Conservation (phyloP, 768 basidiomycete genomes). For the Pleurotus ostreatus region DNA sequence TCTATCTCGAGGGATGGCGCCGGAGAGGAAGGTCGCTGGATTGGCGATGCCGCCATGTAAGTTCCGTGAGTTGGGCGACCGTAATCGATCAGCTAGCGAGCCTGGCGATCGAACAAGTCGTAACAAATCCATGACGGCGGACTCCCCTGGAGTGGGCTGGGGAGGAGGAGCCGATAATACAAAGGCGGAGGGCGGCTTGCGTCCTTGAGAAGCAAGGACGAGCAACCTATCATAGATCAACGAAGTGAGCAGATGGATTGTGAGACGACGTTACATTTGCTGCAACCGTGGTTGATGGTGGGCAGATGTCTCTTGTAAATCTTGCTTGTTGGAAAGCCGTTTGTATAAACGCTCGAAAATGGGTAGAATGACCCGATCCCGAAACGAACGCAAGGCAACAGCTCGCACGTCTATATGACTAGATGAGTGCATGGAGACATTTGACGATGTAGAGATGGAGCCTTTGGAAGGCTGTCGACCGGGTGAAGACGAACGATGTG, state of each 20-base stretch:
- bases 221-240: constrained; percentile 48
- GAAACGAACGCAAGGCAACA: constrained; percentile 75
- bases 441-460: constrained; percentile 30
- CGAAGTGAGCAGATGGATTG: background rate
- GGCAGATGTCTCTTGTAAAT: constrained; percentile 49
- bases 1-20: constrained; percentile 71
- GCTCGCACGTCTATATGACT: constrained; percentile 76
- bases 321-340: constrained; percentile 55
- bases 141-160: constrained; percentile 59
- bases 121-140: constrained; percentile 64
- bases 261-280: constrained; percentile 59
- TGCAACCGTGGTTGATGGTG: constrained; percentile 70
- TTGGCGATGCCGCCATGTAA: constrained; percentile 14
- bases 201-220: constrained; percentile 67
- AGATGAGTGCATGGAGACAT: constrained; percentile 26
- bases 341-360: constrained; percentile 51
- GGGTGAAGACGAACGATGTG: constrained; percentile 47
- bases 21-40: constrained; percentile 59
- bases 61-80: constrained; percentile 21
- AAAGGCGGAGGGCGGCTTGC: constrained; percentile 53
- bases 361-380: constrained; percentile 75
- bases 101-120: constrained; percentile 55
- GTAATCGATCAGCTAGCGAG: constrained; percentile 31
- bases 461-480: constrained; percentile 46
- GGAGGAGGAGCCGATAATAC: constrained; percentile 56